Percentiles rank a stretch among this genome's conserved stretches.
phyloP scores from a whole-genome alignment of 805 yeast species.

The Candida sithepensis region DNA sequence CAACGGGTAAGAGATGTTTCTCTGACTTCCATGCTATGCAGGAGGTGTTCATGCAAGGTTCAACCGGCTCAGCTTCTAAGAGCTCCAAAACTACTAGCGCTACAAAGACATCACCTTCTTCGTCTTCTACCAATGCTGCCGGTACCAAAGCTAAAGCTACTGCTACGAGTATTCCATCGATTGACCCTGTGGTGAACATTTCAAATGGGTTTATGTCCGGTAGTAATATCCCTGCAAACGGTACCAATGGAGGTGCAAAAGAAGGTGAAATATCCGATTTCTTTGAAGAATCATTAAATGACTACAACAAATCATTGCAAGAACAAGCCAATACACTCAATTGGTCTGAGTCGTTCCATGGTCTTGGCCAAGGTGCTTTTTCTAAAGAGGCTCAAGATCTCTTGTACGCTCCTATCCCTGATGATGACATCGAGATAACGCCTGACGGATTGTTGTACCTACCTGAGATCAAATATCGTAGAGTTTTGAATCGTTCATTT shows the following conservation, averaged over 20 bases:
- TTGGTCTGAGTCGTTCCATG: constrained; percentile 88
- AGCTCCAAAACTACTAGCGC: constrained; percentile 1
- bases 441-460: constrained; percentile 91
- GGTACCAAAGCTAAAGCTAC: background rate
- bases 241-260: constrained; percentile 2
- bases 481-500: constrained; percentile 84
- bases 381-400: constrained; percentile 53
- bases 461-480: constrained; percentile 93
- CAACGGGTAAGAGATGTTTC: constrained; percentile 5
- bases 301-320: constrained; percentile 17
- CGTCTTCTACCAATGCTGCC: too few species aligned
- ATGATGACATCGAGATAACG: constrained; percentile 82
- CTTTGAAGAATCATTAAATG: constrained; percentile 22
- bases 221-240: background rate
- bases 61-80: constrained; percentile 3
- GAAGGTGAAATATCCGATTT: constrained; percentile 14
- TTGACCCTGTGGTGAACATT: constrained; percentile 26
- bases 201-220: constrained; percentile 8
- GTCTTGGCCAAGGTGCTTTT: constrained; percentile 80
- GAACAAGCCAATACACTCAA: constrained; percentile 37
- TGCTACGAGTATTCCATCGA: background rate
- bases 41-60: constrained; percentile 27
- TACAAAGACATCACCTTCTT: too few species aligned
- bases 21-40: constrained; percentile 26
- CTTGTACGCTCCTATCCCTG: constrained; percentile 59